Percentiles rank a stretch among this genome's conserved stretches.
phyloP scores from a whole-genome alignment of 192 early-diverging fungal species.

The Anaeromyces robustus region DNA sequence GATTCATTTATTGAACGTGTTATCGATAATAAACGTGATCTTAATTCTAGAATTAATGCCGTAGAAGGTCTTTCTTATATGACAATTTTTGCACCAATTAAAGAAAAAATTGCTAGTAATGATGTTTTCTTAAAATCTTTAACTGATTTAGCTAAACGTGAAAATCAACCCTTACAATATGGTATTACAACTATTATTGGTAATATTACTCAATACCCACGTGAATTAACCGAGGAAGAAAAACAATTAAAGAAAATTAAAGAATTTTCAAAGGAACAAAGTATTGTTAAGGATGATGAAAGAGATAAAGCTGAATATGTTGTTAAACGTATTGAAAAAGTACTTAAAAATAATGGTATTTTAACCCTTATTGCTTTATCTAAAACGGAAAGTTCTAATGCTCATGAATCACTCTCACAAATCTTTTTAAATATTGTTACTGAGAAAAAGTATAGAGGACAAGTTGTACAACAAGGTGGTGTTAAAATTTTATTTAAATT shows the following conservation, averaged over 20 bases:
- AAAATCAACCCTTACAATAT: conserved; percentile 43
- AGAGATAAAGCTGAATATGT: conserved; percentile 41
- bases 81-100: conserved; percentile 45
- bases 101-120: conserved; percentile 50
- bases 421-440: conserved; percentile 55
- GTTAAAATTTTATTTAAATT: conserved; percentile 44
- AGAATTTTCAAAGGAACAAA: conserved; percentile 33
- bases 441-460: conserved; percentile 47
- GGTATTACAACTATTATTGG: conserved; percentile 55
- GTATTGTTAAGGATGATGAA: conserved; percentile 15
- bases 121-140: conserved; percentile 34
- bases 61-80: conserved; percentile 75
- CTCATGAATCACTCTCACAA: conserved; percentile 47
- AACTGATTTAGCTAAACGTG: conserved; percentile 17
- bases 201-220: conserved; percentile 57
- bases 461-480: conserved; percentile 68
- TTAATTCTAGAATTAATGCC: conserved; percentile 25
- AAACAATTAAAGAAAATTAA: conserved; percentile 62
- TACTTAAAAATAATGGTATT: conserved; percentile 45
- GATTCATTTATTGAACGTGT: conserved; percentile 38
- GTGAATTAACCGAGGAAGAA: conserved; percentile 59
- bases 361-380: conserved; percentile 31
- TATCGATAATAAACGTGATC: conserved; percentile 13
- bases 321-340: conserved; percentile 23
- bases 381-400: conserved; percentile 32